Conservation (phyloP, 1,139 yeast genomes). For the Pichia sp. region DNA sequence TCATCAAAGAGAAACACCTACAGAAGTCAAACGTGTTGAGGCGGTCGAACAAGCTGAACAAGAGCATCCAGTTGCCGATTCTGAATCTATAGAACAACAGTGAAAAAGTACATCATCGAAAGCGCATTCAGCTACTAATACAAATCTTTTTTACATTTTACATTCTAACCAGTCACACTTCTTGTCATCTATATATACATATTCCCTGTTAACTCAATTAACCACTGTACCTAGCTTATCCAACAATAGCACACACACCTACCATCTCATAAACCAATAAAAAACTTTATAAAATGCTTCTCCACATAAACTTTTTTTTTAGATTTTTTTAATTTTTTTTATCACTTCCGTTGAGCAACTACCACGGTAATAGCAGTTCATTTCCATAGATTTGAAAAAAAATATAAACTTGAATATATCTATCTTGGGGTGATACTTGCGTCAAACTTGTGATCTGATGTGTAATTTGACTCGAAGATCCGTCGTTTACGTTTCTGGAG, state of each 20-base stretch:
- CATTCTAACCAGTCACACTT: not conserved
- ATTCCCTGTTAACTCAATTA: not conserved
- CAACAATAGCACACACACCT: not conserved
- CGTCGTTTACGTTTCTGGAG: no score
- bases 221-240: constrained; percentile 1
- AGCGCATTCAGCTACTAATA: not conserved
- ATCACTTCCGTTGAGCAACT: not conserved
- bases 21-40: not conserved
- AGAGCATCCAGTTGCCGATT: not conserved
- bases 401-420: not conserved
- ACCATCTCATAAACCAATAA: not conserved
- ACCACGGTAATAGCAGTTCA: not conserved
- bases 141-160: not conserved
- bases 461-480: no score
- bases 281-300: not conserved
- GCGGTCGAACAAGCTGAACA: not conserved
- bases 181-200: not conserved
- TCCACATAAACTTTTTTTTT: not conserved
- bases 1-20: not conserved
- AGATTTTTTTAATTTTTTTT: not conserved
- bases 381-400: not conserved
- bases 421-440: no score
- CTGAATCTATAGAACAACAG: constrained; percentile 1
- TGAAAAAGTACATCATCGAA: not conserved
- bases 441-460: no score